These are phyloP conservation scores for Ligustrum vulgare DNA, from an alignment of 257 asterid species.

Conservation along the genomic window DNA sequence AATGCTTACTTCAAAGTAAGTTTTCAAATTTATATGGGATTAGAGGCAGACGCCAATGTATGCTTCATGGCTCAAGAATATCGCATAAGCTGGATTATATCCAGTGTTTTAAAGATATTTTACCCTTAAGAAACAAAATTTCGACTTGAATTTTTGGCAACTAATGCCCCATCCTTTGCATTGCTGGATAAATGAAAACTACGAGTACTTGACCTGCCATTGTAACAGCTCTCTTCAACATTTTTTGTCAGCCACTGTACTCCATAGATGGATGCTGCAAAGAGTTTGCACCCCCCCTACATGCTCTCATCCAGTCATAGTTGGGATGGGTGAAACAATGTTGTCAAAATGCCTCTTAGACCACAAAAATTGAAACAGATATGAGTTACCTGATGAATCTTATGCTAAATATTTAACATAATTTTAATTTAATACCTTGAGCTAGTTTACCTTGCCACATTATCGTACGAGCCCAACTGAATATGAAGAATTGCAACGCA, in stretches of 20 bases:
- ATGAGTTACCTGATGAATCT: too few relatives aligned
- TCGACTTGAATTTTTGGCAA: neutral
- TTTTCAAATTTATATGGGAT: constrained; percentile 16
- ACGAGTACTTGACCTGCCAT: neutral
- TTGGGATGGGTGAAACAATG: neutral
- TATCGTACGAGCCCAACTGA: too few relatives aligned
- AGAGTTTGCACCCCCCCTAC: neutral
- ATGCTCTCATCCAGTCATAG: neutral
- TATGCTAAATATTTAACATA: too few relatives aligned
- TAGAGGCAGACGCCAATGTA: neutral
- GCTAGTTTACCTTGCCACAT: too few relatives aligned
- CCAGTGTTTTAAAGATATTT: neutral
- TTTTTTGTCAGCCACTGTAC: neutral
- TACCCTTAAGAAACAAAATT: neutral
- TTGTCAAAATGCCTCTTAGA: too few relatives aligned
- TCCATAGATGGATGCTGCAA: neutral
- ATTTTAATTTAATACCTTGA: too few relatives aligned
- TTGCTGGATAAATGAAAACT: too few relatives aligned
- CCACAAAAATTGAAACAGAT: neutral
- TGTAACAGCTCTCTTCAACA: neutral
- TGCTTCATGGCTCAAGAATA: too few relatives aligned
- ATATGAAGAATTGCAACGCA: too few relatives aligned
- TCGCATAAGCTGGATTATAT: too few relatives aligned
- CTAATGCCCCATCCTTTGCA: neutral
- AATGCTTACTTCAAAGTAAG: constrained; percentile 84